Evolutionary conservation across 805 yeast species (phyloP).

Genomic region (Schwanniomyces vanrijiae): DNA sequence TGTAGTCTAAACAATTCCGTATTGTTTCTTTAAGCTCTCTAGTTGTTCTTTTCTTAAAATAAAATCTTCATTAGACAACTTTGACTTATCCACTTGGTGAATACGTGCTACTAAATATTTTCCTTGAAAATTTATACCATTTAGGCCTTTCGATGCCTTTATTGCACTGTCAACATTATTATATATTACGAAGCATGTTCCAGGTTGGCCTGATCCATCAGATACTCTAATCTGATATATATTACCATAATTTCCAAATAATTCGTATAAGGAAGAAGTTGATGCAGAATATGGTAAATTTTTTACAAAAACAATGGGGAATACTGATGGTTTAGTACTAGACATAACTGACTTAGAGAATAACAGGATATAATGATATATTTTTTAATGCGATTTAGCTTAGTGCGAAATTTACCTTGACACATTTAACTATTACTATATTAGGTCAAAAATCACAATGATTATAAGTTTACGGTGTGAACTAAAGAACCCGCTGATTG

Average conservation of each 20-base stretch:
- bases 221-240: constrained; percentile 52
- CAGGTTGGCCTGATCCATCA: constrained; percentile 46
- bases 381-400: neutral
- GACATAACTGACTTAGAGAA: constrained; percentile 1
- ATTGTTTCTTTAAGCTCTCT: constrained; percentile 18
- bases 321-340: constrained; percentile 14
- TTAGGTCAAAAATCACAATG: no score
- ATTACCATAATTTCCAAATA: constrained; percentile 56
- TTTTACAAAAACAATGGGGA: constrained; percentile 52
- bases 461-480: no score
- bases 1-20: constrained; percentile 2
- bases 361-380: neutral
- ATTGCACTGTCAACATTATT: constrained; percentile 47
- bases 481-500: no score
- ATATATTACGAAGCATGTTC: constrained; percentile 58
- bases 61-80: constrained; percentile 25
- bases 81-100: constrained; percentile 44
- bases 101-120: constrained; percentile 55
- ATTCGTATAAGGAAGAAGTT: constrained; percentile 46
- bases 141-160: constrained; percentile 53
- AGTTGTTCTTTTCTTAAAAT: constrained; percentile 24
- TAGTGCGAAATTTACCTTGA: neutral
- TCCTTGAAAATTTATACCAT: constrained; percentile 60
- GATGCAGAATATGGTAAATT: constrained; percentile 56
- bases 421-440: no score